Evolutionary conservation across 352 stramenopile species (phyloP).

Genomic region (Globisporangium mamillatum): DNA sequence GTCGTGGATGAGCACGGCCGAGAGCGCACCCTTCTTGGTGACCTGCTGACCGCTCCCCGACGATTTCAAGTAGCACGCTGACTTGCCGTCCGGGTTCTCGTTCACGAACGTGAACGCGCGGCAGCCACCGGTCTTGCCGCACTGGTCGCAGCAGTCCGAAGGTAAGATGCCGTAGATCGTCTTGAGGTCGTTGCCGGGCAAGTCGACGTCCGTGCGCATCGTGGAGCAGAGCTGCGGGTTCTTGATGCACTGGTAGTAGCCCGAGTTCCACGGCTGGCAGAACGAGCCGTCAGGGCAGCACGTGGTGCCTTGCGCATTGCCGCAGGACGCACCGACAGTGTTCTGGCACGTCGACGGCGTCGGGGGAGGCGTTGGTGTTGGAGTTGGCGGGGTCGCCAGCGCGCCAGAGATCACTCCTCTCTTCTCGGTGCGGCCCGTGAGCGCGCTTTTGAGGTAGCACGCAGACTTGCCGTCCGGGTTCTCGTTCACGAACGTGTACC

Average conservation of each 20-base stretch:
- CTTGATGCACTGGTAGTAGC: constrained; percentile 58
- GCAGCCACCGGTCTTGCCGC: constrained; percentile 36
- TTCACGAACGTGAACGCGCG: constrained; percentile 64
- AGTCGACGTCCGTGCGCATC: constrained; percentile 47
- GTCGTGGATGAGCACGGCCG: constrained; percentile 13
- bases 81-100: constrained; percentile 44
- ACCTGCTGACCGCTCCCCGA: constrained; percentile 16
- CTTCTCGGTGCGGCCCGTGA: constrained; percentile 22
- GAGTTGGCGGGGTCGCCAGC: background rate
- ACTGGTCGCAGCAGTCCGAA: constrained; percentile 39
- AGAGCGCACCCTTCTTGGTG: constrained; percentile 40
- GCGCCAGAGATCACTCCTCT: constrained; percentile 39
- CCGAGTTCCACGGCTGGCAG: constrained; percentile 61
- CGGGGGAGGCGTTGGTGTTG: background rate
- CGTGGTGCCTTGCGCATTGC: constrained; percentile 30
- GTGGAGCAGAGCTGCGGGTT: constrained; percentile 30
- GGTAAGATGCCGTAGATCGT: constrained; percentile 39
- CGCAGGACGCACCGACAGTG: constrained; percentile 37
- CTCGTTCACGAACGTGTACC: constrained; percentile 62
- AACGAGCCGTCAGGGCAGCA: constrained; percentile 43
- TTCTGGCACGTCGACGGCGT: constrained; percentile 29
- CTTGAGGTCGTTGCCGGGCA: constrained; percentile 44
- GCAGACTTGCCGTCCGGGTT: constrained; percentile 44
- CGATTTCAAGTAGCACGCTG: constrained; percentile 52
- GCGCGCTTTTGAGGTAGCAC: constrained; percentile 54